Base-by-base conservation (phyloP, 73 alveolate species). In the Effrenium voratum region DNA sequence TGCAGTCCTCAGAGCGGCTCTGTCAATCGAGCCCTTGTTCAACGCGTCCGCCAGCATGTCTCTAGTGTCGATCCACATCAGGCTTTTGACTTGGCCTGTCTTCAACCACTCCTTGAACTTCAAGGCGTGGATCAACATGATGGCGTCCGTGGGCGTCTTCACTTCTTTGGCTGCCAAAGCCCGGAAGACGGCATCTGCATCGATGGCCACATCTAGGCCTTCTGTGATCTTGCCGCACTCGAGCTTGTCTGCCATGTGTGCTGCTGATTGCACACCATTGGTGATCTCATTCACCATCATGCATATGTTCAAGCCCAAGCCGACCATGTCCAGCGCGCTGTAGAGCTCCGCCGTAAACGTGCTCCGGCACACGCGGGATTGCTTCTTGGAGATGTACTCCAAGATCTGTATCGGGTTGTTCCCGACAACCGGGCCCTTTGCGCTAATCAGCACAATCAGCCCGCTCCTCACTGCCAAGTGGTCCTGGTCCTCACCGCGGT, bases 51-150 rank as follows among this genome's bases (percentile, higher is more conserved):
- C n/a, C n/a, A n/a, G n/a, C n/a, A n/a, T 41, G 46, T 38, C 55
- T 28, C 94, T 38, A 34, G 94, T 59, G 63, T 86, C 94, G 46
- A 28, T 15, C 93, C 93, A 84, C 2, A 34, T 38, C 55, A 84
- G 0, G 16, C 93, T 34, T 5, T 12, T 36, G 2, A 84, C 32
- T 2, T 77, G 32, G 47, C 77, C 34, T 26, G 34, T 55, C 41
- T 28, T 13, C 59, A 85, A 24, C n/a, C 52, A 46, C 2, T 85
- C 80, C 57, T 60, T 28, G 81, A 59, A 15, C 63, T 59, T 52
- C 44, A 85, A n/a, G 44, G 26, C 12, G 32, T 85, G 93, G 2
- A 85, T 36, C 36, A 44, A 15, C 93, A 85, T 85, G 26, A 81
- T 40, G 0, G 50, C 60, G 40, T 85, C 93, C 12, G 43, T 28